phyloP scores from a whole-genome alignment of 345 rosid species.

The Raphanus raphanistrum region DNA sequence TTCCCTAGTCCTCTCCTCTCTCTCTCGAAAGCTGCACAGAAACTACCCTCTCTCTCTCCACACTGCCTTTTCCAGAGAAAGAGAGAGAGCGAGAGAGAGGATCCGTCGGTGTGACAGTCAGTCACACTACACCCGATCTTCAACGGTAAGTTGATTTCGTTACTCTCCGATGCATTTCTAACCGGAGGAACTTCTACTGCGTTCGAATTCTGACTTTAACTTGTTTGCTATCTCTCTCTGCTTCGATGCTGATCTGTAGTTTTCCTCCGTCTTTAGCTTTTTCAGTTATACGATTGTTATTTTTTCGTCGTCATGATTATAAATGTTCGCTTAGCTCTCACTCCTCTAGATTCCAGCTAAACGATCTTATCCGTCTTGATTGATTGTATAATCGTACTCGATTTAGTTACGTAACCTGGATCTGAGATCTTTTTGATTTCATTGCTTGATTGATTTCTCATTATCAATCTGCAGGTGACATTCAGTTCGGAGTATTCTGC shows the following conservation, averaged over 20 bases:
- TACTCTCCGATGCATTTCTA: constrained; percentile 14
- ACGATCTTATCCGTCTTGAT: neutral
- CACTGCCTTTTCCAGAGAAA: constrained; percentile 1
- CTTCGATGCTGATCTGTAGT: constrained; percentile 28
- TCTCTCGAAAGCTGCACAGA: constrained; percentile 29
- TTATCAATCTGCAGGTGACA: constrained; percentile 21
- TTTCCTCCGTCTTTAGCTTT: neutral
- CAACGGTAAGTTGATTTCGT: constrained; percentile 19
- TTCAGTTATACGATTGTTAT: neutral
- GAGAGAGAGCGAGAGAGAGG: constrained; percentile 16
- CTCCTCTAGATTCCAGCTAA: neutral
- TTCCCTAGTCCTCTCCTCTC: constrained; percentile 24
- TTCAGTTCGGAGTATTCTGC: constrained; percentile 11
- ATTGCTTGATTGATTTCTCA: neutral
- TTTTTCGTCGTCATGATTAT: neutral
- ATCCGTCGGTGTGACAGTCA: constrained; percentile 14
- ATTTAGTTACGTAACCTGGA: constrained; percentile 7
- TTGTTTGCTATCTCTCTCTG: neutral
- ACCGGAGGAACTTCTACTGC: neutral
- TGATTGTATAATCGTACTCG: constrained; percentile 9
- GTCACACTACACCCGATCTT: constrained; percentile 32
- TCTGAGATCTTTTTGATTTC: constrained; percentile 18
- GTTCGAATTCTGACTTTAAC: constrained; percentile 21
- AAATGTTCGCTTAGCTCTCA: neutral
- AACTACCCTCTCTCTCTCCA: constrained; percentile 31